These are phyloP conservation scores for Thermothielavioides terrestris DNA, from an alignment of 495 filamentous ascomycete genomes.

Conservation along the genomic window DNA sequence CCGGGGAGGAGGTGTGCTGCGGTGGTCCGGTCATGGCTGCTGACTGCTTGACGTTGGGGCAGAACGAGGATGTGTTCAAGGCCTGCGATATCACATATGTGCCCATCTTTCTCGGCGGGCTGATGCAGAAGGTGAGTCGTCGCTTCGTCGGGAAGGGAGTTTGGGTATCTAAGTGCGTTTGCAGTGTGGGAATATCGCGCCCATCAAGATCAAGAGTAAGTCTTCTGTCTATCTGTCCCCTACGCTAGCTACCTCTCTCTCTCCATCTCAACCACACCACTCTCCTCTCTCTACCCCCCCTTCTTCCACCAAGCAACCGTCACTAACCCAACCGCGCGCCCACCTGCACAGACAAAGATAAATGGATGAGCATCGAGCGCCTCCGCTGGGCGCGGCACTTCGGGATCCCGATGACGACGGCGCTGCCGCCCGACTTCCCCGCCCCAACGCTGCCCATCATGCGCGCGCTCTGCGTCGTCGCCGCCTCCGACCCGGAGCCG, in stretches of 20 bases:
- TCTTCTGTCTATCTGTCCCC: background rate
- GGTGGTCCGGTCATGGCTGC: no score
- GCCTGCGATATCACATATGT: constrained; percentile 53
- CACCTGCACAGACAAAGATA: constrained; percentile 52
- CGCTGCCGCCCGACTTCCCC: constrained; percentile 51
- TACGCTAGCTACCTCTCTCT: background rate
- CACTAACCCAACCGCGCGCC: background rate
- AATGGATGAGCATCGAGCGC: constrained; percentile 53
- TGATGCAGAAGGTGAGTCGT: constrained; percentile 48
- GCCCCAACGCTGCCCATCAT: constrained; percentile 45
- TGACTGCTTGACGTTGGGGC: no score
- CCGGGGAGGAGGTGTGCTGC: background rate
- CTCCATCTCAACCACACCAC: background rate
- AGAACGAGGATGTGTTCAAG: constrained; percentile 56
- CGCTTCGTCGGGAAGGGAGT: no score
- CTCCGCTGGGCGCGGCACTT: constrained; percentile 53
- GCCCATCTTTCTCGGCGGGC: constrained; percentile 60
- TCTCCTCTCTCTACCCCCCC: background rate
- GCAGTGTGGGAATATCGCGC: constrained; percentile 51
- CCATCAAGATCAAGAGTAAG: constrained; percentile 61
- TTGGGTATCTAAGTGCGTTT: no score
- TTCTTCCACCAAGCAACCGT: background rate
- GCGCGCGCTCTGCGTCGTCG: constrained; percentile 37
- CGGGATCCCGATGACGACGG: constrained; percentile 47
- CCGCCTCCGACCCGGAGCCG: constrained; percentile 9